Percentiles rank a stretch among this genome's conserved stretches.
phyloP scores from a whole-genome alignment of 2,329 filamentous ascomycete species.

The Rhynchosporium secalis region DNA sequence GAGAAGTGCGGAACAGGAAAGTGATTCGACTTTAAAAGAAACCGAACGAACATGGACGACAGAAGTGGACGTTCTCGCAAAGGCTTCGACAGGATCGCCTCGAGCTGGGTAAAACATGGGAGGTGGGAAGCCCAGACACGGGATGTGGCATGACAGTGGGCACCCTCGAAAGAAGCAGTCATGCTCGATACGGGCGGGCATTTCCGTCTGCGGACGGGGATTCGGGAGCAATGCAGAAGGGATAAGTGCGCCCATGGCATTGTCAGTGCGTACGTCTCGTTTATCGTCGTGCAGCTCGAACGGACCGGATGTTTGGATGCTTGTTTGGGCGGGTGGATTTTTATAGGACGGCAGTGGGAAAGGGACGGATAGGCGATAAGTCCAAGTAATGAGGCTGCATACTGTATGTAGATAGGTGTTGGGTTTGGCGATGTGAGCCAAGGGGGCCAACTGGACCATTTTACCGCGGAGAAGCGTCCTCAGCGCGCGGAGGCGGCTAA shows the following conservation, averaged over 20 bases:
- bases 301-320: background rate
- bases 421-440: background rate
- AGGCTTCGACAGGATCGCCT: constrained; percentile 31
- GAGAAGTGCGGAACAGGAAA: constrained; percentile 23
- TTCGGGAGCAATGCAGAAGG: constrained; percentile 25
- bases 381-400: constrained; percentile 8
- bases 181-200: constrained; percentile 20
- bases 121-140: constrained; percentile 33
- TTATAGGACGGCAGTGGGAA: background rate
- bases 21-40: constrained; percentile 30
- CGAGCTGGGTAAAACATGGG: constrained; percentile 33
- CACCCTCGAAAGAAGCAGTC: constrained; percentile 26
- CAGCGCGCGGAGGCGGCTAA: constrained; percentile 24
- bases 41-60: constrained; percentile 29
- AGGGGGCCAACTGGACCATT: too few species aligned
- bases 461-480: background rate
- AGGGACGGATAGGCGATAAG: background rate
- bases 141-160: constrained; percentile 35
- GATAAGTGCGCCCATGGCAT: constrained; percentile 27
- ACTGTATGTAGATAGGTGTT: background rate
- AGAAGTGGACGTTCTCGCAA: constrained; percentile 30
- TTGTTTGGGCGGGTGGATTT: background rate
- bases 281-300: background rate
- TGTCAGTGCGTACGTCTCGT: constrained; percentile 23
- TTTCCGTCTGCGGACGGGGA: background rate